Evolutionary conservation across 306 rosid genomes (phyloP).

Genomic region (Datisca glomerata): DNA sequence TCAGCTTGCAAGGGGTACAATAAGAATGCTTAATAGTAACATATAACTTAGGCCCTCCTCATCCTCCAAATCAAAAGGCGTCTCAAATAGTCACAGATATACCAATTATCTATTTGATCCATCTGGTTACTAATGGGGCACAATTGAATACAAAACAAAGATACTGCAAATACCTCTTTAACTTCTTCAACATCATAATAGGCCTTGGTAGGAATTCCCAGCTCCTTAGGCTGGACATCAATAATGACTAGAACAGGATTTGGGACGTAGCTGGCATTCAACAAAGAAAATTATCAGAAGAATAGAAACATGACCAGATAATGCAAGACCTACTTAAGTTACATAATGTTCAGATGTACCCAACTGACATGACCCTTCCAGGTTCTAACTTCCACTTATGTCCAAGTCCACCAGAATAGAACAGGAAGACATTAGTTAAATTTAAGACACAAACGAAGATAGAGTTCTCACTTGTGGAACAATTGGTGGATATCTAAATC

Average conservation of each 20-base stretch:
- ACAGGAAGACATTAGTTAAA: background rate
- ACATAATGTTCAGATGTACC: background rate
- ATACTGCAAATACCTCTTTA: conserved; percentile 42
- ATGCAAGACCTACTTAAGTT: background rate
- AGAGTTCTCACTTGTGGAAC: conserved; percentile 52
- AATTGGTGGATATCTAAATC: conserved; percentile 74
- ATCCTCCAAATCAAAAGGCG: background rate
- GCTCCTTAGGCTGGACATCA: conserved; percentile 83
- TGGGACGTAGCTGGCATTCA: conserved; percentile 45
- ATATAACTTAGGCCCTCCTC: too few relatives aligned
- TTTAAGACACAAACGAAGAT: background rate
- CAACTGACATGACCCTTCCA: background rate
- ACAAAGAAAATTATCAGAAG: background rate
- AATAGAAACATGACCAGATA: background rate
- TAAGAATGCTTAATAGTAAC: too few relatives aligned
- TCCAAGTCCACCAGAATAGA: background rate
- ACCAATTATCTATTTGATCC: background rate
- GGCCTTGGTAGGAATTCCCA: conserved; percentile 96
- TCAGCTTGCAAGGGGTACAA: background rate
- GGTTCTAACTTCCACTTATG: too few relatives aligned
- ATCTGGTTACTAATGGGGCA: background rate
- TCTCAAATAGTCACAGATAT: background rate
- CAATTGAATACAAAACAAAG: too few relatives aligned
- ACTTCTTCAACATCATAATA: conserved; percentile 86
- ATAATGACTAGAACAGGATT: conserved; percentile 87